phyloP scores from a whole-genome alignment of 768 basidiomycete species.

The Mycena kentingensis region DNA sequence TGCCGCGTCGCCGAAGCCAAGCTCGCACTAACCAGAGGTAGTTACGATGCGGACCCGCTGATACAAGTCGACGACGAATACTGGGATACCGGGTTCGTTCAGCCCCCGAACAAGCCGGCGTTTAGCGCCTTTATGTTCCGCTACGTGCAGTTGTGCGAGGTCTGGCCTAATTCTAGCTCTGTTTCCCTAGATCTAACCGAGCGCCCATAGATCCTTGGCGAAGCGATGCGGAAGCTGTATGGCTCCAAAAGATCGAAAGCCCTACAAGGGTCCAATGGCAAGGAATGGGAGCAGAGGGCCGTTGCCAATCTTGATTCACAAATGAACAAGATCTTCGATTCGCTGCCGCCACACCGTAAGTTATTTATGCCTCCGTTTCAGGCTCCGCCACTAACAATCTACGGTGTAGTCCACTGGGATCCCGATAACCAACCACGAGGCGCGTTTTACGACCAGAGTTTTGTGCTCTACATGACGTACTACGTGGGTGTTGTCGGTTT shows the following conservation, averaged over 20 bases:
- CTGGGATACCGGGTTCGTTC: slow-evolving; percentile 52
- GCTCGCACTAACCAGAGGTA: slow-evolving; percentile 18
- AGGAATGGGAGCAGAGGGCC: slow-evolving; percentile 41
- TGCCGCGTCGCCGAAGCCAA: neutral
- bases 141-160: slow-evolving; percentile 41
- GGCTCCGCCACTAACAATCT: neutral
- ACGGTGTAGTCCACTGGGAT: slow-evolving; percentile 37
- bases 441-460: slow-evolving; percentile 42
- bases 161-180: slow-evolving; percentile 25
- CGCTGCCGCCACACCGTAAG: slow-evolving; percentile 47
- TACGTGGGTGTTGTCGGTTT: slow-evolving; percentile 62
- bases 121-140: slow-evolving; percentile 40
- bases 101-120: slow-evolving; percentile 44
- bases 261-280: slow-evolving; percentile 35
- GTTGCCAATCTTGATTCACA: slow-evolving; percentile 55
- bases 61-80: slow-evolving; percentile 59
- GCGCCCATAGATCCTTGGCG: slow-evolving; percentile 7
- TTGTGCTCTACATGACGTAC: slow-evolving; percentile 40
- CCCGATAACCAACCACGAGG: slow-evolving; percentile 31
- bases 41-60: slow-evolving; percentile 55
- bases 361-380: neutral
- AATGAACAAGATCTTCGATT: slow-evolving; percentile 52
- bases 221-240: slow-evolving; percentile 18
- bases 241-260: slow-evolving; percentile 40
- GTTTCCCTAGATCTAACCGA: neutral